phyloP scores from a whole-genome alignment of 495 filamentous ascomycete genomes.

The Lepidopterella palustris region DNA sequence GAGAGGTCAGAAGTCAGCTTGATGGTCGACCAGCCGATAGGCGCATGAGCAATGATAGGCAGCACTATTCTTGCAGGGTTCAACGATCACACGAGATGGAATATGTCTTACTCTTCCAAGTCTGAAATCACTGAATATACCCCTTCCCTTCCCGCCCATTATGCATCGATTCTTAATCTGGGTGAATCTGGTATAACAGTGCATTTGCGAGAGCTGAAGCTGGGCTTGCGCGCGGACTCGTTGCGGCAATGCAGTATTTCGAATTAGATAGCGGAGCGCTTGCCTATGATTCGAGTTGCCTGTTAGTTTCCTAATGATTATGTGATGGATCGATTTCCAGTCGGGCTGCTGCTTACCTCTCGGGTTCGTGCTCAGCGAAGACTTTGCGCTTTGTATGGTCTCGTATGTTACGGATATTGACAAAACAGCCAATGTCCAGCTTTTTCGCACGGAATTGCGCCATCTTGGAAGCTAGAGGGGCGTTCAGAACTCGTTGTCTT shows the following conservation, averaged over 20 bases:
- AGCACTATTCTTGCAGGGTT: too few relatives aligned
- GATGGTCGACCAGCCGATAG: too few relatives aligned
- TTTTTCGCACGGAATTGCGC: conserved; percentile 79
- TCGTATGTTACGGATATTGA: conserved; percentile 77
- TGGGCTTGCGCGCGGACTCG: conserved; percentile 83
- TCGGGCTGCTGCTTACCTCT: conserved; percentile 54
- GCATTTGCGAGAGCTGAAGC: conserved; percentile 88
- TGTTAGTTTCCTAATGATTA: neutral
- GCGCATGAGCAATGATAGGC: too few relatives aligned
- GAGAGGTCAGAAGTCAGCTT: too few relatives aligned
- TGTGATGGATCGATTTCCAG: neutral
- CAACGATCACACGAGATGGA: too few relatives aligned
- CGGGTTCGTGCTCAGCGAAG: conserved; percentile 74
- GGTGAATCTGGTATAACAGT: conserved; percentile 83
- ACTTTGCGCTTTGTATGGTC: conserved; percentile 95
- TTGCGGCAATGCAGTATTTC: conserved; percentile 77
- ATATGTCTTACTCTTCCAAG: conserved; percentile 65
- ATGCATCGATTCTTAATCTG: conserved; percentile 93
- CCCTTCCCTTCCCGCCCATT: conserved; percentile 74
- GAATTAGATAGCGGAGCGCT: conserved; percentile 90
- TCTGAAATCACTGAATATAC: conserved; percentile 83
- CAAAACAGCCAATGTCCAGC: conserved; percentile 76
- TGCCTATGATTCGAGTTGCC: conserved; percentile 52
- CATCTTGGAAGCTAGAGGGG: conserved; percentile 43
- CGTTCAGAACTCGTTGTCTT: neutral